A percentile compares a stretch with the other conserved stretches of the same genome.
phyloP scores from a whole-genome alignment of 352 stramenopile species.

The Pythium grandisporangium region DNA sequence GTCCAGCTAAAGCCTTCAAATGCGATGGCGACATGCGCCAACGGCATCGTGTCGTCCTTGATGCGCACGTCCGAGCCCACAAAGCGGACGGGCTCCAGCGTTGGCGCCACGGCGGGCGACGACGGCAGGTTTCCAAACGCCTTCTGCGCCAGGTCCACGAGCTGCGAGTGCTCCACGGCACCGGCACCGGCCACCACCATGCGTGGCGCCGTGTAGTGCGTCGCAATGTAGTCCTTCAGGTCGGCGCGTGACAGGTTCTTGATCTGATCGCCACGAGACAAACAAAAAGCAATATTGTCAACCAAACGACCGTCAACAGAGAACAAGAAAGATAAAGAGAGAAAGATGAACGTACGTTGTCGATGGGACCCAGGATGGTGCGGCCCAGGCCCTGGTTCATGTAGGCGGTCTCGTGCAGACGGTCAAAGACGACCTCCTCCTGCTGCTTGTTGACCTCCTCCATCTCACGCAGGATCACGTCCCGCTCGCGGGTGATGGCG shows the following conservation, averaged over 20 bases:
- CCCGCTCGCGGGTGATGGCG: conserved; percentile 96
- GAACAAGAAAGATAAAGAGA: background rate
- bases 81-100: conserved; percentile 76
- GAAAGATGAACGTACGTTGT: conserved; percentile 91
- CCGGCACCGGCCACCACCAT: conserved; percentile 99
- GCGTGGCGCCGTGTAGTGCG: conserved; percentile 98
- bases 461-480: conserved; percentile 99
- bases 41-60: conserved; percentile 80
- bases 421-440: conserved; percentile 98
- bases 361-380: conserved; percentile 98
- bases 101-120: conserved; percentile 53
- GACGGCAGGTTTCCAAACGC: conserved; percentile 94
- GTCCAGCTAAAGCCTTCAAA: conserved; percentile 99
- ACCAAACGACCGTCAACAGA: background rate
- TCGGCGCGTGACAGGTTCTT: conserved; percentile 91
- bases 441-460: conserved; percentile 98
- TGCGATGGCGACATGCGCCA: conserved; percentile 95
- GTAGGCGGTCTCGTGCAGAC: conserved; percentile 98
- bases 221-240: conserved; percentile 97
- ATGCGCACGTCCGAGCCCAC: conserved; percentile 89
- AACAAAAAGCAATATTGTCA: conserved; percentile 1
- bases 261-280: conserved; percentile 28
- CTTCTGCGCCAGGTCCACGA: conserved; percentile 96
- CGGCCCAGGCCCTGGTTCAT: conserved; percentile 95
- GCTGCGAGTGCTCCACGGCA: conserved; percentile 94